Base-by-base conservation (phyloP, 2,329 filamentous ascomycete genomes). In the Penicillium oxalicum region DNA sequence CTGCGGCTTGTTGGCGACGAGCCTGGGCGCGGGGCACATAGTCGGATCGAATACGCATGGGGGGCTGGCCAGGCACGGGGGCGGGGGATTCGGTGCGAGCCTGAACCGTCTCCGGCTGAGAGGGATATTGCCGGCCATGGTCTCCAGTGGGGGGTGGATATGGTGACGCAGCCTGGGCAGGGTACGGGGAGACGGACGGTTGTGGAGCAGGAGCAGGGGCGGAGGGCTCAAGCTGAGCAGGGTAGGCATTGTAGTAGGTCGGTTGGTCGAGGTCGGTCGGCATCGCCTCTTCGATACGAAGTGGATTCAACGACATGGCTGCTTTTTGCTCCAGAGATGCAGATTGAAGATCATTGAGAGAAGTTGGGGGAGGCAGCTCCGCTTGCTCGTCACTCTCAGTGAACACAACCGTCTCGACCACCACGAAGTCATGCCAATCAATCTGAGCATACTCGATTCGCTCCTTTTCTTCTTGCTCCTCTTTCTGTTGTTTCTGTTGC, bases 361-460 rank as follows among this genome's bases (percentile, higher is more conserved):
- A 90, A 4, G 89, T 93, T 1, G 93, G 93, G 1, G 91, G 86
- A 29, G 91, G 91, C 9, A 98, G 82, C 55, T 93, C 86, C 34
- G 84, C 82, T 54, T 87, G 81, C 58, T 96, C 91, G 67, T 98
- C 93, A 35, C 82, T 80, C 58, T 95, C 91, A 50, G 83, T 90
- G 69, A 98, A 98, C 12, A 89, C 77, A 46, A 98, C 91, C 0
- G 91, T 96, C 70, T 96, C 93, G 39, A 96, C 90, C 18, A 98
- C 87, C 32, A 91, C 85, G 61, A 98, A 98, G 66, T 97, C 91
- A 64, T 95, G 88, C 93, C 93, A 98, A 69, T 98, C 93, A 54
- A 98, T 93, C 60, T 93, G 86, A 1, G 87, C 86, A 68, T 93
- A 86, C 45, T 79, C 78, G 43, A 83, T 73, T 61, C 84, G 84